Evolutionary conservation across 441 rosid genomes (phyloP).

Genomic region (Biscutella laevigata): DNA sequence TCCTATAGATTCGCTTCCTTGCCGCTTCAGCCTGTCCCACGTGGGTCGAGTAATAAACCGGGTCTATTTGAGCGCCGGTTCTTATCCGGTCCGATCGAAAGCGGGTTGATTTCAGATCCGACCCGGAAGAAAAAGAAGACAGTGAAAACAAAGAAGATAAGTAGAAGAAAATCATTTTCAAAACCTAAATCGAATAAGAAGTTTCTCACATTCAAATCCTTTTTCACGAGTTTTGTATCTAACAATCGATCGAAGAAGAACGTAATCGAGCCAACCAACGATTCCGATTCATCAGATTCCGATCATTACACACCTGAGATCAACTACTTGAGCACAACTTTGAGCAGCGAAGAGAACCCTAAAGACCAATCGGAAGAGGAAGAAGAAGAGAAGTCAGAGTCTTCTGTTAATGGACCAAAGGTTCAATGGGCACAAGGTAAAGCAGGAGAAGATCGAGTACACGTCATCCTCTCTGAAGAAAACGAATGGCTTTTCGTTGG

Average conservation of each 20-base stretch:
- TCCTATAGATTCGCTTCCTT: constrained; percentile 46
- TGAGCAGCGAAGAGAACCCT: constrained; percentile 10
- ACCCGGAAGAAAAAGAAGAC: constrained; percentile 29
- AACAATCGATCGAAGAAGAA: constrained; percentile 20
- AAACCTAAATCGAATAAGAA: constrained; percentile 21
- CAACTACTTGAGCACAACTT: not conserved
- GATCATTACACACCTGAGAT: not conserved
- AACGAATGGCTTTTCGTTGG: constrained; percentile 64
- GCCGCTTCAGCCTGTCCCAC: constrained; percentile 52
- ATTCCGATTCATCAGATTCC: constrained; percentile 18
- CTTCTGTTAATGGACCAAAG: constrained; percentile 29
- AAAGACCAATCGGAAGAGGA: no score
- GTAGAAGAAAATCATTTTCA: constrained; percentile 16
- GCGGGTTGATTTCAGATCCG: constrained; percentile 44
- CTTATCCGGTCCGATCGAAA: constrained; percentile 57
- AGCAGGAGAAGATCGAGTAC: constrained; percentile 73
- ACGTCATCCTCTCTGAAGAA: constrained; percentile 53
- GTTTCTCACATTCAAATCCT: constrained; percentile 12
- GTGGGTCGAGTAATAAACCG: constrained; percentile 20
- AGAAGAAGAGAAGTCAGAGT: constrained; percentile 35
- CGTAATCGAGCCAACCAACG: constrained; percentile 13
- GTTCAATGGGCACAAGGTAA: constrained; percentile 68
- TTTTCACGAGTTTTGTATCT: constrained; percentile 26
- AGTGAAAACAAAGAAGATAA: constrained; percentile 28
- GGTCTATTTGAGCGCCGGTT: constrained; percentile 39